A percentile compares a stretch with the other conserved stretches of the same genome.
Evolutionary conservation across 2,329 filamentous ascomycete species (phyloP).

Genomic region (Ascochyta rabiei): DNA sequence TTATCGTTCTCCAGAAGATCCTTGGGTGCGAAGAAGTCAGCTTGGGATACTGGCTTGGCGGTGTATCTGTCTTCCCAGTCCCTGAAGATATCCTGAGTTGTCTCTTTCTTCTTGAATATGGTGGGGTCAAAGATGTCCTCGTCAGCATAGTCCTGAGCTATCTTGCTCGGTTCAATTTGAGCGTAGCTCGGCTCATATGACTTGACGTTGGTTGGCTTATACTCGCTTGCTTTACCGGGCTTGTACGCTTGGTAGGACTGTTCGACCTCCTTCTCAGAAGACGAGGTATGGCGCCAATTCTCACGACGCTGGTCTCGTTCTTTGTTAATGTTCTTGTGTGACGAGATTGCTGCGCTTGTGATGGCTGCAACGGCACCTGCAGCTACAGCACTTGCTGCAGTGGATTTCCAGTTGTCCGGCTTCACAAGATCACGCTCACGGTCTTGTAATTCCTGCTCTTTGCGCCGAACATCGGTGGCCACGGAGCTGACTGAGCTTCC

Average conservation of each 20-base stretch:
- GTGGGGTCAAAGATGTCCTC: conserved; percentile 55
- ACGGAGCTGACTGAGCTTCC: conserved; percentile 39
- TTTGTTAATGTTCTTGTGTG: conserved; percentile 29
- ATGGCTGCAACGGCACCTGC: conserved; percentile 43
- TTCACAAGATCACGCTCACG: conserved; percentile 43
- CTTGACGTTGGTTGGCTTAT: conserved; percentile 31
- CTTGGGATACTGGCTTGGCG: conserved; percentile 48
- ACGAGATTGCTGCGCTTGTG: conserved; percentile 39
- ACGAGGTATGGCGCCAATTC: conserved; percentile 14
- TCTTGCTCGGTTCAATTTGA: conserved; percentile 43
- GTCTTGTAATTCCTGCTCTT: conserved; percentile 43
- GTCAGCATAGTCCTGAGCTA: conserved; percentile 46
- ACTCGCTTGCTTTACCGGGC: conserved; percentile 22
- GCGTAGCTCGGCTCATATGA: conserved; percentile 41
- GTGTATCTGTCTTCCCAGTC: conserved; percentile 53
- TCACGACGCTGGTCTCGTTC: conserved; percentile 20
- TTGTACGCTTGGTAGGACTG: conserved; percentile 27
- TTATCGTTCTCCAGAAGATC: conserved; percentile 50
- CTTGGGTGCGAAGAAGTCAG: conserved; percentile 56
- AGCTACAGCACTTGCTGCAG: conserved; percentile 45
- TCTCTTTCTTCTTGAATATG: conserved; percentile 51
- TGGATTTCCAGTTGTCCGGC: conserved; percentile 45
- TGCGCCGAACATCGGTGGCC: conserved; percentile 40
- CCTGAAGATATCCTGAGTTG: conserved; percentile 50
- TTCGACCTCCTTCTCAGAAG: conserved; percentile 5